Evolutionary conservation across 2,329 filamentous ascomycete species (phyloP), one percentile per base, ranked within the genome.

Genomic region (Bretziella fagacearum): DNA sequence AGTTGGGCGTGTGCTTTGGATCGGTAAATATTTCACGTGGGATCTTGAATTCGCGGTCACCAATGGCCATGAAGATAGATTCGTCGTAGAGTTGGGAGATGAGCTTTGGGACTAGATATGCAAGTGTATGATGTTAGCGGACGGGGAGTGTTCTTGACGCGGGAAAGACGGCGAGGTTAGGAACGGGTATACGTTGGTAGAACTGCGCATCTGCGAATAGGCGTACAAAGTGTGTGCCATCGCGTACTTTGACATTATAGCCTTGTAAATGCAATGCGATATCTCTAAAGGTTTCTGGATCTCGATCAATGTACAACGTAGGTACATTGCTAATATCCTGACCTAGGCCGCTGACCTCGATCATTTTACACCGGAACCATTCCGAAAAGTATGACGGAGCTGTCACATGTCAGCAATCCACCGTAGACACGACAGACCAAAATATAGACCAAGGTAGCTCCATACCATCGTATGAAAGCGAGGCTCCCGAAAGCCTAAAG

Each of bases 331-430:
- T 22, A 40, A 64, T 61, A n/a, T 44, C 18, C 4, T 63, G 49
- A 47, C 73, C 70, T 47, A 76, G 69, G 40, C 73, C 69, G 51
- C 77, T 71, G 42, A 73, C 79, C 54, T 68, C 65, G 49, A 74
- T 71, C 33, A 95, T 63, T 63, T 95, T 87, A 56, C 84, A 83
- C 55, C 79, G 71, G 62, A 96, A 96, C 66, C 91, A 95, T 55
- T 85, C 81, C 17, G 89, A 93, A 64, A 96, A 95, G 62, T 95
- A 95, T 43, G 87, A 95, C 50, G 89, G 89, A 57, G 86, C 89
- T 93, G 43, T 29, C 6, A 33, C 4, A 3, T 17, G 6, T 37
- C 18, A 36, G 33, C 30, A 37, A 47, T 13, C 13, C 17, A 7
- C 6, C 17, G 5, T 42, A 23, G 27, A 55, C 57, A 45, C 59